Conservation (phyloP, 441 rosid species). For the Mallotus japonicus region DNA sequence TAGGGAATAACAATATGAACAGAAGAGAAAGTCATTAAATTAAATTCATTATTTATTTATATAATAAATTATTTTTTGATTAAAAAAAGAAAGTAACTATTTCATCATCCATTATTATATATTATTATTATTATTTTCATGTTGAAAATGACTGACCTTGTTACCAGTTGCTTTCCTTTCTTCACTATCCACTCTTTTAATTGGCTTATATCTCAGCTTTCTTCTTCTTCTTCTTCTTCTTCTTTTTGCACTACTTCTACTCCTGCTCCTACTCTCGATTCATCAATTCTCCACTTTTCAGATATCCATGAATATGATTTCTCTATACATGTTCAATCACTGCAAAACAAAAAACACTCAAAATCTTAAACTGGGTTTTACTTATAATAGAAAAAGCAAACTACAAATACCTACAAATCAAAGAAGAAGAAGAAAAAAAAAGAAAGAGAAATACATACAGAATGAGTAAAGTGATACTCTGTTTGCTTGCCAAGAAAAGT, state of each 20-base stretch:
- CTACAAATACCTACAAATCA: too few species aligned
- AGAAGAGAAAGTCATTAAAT: not conserved
- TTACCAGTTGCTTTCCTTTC: constrained; percentile 19
- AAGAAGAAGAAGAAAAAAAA: not conserved
- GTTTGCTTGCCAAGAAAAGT: constrained; percentile 37
- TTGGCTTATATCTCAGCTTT: not conserved
- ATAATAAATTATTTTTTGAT: too few species aligned
- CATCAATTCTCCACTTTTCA: not conserved
- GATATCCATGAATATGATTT: too few species aligned
- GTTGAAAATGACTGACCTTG: constrained; percentile 35
- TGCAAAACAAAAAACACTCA: not conserved
- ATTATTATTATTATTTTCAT: constrained; percentile 15
- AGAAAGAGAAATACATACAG: not conserved
- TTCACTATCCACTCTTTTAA: not conserved
- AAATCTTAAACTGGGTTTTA: not conserved
- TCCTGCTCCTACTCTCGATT: not conserved
- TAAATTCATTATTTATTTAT: too few species aligned
- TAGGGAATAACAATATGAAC: constrained; percentile 9
- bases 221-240: not conserved
- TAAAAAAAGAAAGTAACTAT: too few species aligned
- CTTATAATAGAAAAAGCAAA: not conserved
- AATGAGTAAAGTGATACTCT: constrained; percentile 19
- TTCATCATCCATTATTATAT: constrained; percentile 20
- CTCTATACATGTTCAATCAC: too few species aligned
- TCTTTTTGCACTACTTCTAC: not conserved